These are phyloP conservation scores for Trichopus zeylanicus DNA, from an alignment of 116 monocot genomes.

Conservation along the genomic window DNA sequence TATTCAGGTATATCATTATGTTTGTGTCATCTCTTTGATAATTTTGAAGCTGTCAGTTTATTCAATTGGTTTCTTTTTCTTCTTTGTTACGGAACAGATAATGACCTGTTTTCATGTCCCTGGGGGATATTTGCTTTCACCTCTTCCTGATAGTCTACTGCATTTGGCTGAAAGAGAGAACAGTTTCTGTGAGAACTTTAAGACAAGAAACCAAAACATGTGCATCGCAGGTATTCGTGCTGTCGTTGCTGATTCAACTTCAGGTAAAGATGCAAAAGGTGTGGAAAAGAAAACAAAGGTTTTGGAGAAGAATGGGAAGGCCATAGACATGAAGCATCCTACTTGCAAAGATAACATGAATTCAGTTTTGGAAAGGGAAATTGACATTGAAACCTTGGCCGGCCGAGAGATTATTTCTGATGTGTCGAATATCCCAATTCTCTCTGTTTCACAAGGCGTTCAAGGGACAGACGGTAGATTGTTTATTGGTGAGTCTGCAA, in stretches of 20 bases:
- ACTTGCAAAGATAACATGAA: constrained; percentile 25
- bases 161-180: constrained; percentile 36
- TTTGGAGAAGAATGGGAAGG: constrained; percentile 24
- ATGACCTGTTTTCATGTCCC: constrained; percentile 58
- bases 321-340: constrained; percentile 16
- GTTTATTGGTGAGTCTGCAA: constrained; percentile 11
- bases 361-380: constrained; percentile 27
- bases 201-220: not conserved
- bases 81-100: constrained; percentile 21
- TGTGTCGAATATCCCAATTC: constrained; percentile 20
- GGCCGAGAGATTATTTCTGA: constrained; percentile 23
- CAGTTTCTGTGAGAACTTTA: constrained; percentile 22
- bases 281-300: constrained; percentile 26
- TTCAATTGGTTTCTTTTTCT: not conserved
- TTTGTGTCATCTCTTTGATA: not conserved
- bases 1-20: constrained; percentile 41
- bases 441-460: constrained; percentile 14
- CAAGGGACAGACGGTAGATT: constrained; percentile 18
- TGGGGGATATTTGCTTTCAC: constrained; percentile 61
- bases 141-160: constrained; percentile 39
- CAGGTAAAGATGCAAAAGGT: constrained; percentile 20
- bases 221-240: constrained; percentile 11
- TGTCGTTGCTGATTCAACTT: constrained; percentile 9
- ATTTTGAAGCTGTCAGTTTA: not conserved
- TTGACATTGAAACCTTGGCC: constrained; percentile 27